Evolutionary conservation across 2,329 filamentous ascomycete species (phyloP).

Genomic region (Botryotinia calthae): DNA sequence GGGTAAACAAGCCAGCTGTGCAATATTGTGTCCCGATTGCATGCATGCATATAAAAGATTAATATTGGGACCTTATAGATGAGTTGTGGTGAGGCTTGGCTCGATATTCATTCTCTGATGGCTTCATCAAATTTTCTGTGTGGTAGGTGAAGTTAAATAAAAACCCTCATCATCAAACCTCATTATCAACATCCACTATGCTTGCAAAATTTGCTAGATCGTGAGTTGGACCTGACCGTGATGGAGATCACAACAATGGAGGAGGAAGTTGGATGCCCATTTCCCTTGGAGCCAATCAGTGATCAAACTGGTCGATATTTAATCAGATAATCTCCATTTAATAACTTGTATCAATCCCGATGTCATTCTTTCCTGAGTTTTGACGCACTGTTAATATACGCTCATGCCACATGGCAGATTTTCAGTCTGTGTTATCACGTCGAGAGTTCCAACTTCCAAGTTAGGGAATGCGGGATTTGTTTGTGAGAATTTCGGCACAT

Average conservation of each 20-base stretch:
- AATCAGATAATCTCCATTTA: neutral
- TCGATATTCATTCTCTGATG: neutral
- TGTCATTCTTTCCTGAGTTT: neutral
- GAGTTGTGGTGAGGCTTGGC: neutral
- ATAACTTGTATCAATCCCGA: neutral
- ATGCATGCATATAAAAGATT: constrained; percentile 1
- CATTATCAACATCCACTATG: neutral
- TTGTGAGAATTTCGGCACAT: neutral
- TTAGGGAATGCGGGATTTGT: neutral
- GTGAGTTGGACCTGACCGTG: neutral
- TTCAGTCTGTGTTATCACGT: constrained; percentile 7
- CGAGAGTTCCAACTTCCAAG: constrained; percentile 1
- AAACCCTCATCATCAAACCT: neutral
- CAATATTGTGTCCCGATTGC: neutral
- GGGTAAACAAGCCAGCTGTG: neutral
- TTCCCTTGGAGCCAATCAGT: neutral
- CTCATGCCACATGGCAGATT: constrained; percentile 13
- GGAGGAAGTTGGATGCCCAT: neutral
- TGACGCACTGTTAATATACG: neutral
- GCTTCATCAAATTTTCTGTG: constrained; percentile 11
- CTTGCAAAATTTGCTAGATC: neutral
- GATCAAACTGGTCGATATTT: neutral
- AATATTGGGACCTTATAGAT: neutral
- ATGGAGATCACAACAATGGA: neutral
- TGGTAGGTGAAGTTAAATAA: neutral